phyloP scores from a whole-genome alignment of 345 rosid genomes.

The Corchorus olitorius region DNA sequence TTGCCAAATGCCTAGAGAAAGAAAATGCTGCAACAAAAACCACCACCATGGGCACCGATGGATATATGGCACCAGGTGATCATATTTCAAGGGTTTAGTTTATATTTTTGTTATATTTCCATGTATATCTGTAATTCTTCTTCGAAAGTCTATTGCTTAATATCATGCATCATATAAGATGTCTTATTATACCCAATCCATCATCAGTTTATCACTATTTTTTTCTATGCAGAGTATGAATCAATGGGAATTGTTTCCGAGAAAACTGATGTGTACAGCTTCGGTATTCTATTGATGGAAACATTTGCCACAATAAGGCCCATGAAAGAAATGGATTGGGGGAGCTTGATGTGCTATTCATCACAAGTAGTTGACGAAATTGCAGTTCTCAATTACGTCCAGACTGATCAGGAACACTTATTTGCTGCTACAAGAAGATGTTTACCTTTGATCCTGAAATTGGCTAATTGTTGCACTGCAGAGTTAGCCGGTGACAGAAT shows the following conservation, averaged over 20 bases:
- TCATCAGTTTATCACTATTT: too few species aligned
- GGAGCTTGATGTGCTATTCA: not conserved
- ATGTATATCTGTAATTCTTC: not conserved
- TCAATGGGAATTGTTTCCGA: not conserved
- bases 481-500: not conserved
- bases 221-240: conserved; percentile 2
- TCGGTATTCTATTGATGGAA: not conserved
- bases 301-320: not conserved
- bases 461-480: conserved; percentile 15
- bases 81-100: too few species aligned
- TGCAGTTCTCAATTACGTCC: conserved; percentile 9
- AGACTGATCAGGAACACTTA: conserved; percentile 1
- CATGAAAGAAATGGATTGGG: not conserved
- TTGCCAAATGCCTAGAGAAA: not conserved
- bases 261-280: not conserved
- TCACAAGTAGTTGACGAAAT: not conserved
- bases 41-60: not conserved
- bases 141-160: too few species aligned
- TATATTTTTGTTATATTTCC: too few species aligned
- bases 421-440: not conserved
- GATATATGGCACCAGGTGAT: conserved; percentile 23
- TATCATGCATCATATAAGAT: not conserved
- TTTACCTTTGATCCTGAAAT: not conserved
- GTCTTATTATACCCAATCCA: not conserved
- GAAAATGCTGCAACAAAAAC: not conserved